Percentiles rank a stretch among this genome's conserved stretches.
Evolutionary conservation across 768 basidiomycete genomes (phyloP).

Genomic region (Candolleomyces eurysporus): DNA sequence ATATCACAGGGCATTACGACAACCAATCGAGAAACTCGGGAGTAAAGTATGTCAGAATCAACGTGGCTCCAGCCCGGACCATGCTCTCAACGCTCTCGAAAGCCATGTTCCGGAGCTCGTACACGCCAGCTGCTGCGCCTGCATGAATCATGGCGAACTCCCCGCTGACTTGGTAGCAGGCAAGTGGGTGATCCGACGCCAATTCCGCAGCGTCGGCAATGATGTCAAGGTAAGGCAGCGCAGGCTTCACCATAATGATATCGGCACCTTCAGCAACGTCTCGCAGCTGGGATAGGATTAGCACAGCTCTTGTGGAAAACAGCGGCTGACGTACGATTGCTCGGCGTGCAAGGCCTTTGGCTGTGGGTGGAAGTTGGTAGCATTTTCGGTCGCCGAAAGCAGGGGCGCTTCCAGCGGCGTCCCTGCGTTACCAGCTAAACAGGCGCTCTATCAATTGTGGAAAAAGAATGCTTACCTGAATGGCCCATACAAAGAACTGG

Average conservation of each 20-base stretch:
- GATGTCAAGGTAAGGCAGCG: constrained; percentile 95
- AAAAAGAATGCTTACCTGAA: constrained; percentile 62
- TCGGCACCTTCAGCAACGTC: constrained; percentile 92
- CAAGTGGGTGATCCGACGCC: constrained; percentile 86
- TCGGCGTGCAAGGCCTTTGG: constrained; percentile 85
- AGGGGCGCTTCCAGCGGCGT: constrained; percentile 96
- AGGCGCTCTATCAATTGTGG: not conserved
- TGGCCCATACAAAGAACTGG: constrained; percentile 91
- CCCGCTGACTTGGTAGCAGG: constrained; percentile 96
- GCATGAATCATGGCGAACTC: constrained; percentile 98
- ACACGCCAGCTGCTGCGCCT: constrained; percentile 91
- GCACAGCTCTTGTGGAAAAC: constrained; percentile 4
- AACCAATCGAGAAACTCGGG: constrained; percentile 94
- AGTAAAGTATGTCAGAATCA: constrained; percentile 95
- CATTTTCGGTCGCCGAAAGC: constrained; percentile 96
- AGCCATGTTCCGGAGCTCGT: constrained; percentile 88
- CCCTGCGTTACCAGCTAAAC: constrained; percentile 45
- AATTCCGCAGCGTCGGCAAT: constrained; percentile 84
- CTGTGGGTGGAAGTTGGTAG: constrained; percentile 92
- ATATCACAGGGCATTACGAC: constrained; percentile 13
- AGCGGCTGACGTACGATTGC: constrained; percentile 71
- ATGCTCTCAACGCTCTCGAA: constrained; percentile 92
- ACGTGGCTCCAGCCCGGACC: constrained; percentile 86
- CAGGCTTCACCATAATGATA: constrained; percentile 98
- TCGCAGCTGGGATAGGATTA: constrained; percentile 56